Conservation (phyloP, 2,329 filamentous ascomycete genomes). For the Penicillium sp. region DNA sequence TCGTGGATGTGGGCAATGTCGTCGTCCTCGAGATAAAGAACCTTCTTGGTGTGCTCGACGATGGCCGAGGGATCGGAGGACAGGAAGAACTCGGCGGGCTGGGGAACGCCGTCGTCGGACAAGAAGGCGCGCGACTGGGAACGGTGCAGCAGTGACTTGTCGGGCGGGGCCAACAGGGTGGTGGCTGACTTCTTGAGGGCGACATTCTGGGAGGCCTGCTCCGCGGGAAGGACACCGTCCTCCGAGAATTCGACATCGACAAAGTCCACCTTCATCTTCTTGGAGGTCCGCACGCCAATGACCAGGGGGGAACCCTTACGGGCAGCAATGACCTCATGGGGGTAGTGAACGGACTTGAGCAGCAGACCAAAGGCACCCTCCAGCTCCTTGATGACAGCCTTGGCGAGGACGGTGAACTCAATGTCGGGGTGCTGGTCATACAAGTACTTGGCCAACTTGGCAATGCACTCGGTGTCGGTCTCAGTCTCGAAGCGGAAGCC, state of each 20-base stretch:
- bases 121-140: slow-evolving; percentile 98
- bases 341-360: slow-evolving; percentile 98
- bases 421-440: slow-evolving; percentile 92
- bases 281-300: slow-evolving; percentile 93
- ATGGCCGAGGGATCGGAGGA: slow-evolving; percentile 98
- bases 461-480: slow-evolving; percentile 98
- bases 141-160: slow-evolving; percentile 97
- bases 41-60: slow-evolving; percentile 99
- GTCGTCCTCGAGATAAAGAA: slow-evolving; percentile 98
- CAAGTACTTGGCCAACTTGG: slow-evolving; percentile 97
- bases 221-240: slow-evolving; percentile 83
- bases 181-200: slow-evolving; percentile 87
- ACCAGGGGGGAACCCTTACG: slow-evolving; percentile 98
- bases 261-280: slow-evolving; percentile 99
- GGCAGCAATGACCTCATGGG: slow-evolving; percentile 95
- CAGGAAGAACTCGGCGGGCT: slow-evolving; percentile 98
- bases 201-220: slow-evolving; percentile 93
- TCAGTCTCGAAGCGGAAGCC: slow-evolving; percentile 99
- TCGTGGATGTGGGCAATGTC: slow-evolving; percentile 99
- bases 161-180: slow-evolving; percentile 78
- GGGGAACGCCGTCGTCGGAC: slow-evolving; percentile 95
- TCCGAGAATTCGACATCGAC: slow-evolving; percentile 98
- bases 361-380: slow-evolving; percentile 96
- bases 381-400: slow-evolving; percentile 97
- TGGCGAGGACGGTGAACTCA: slow-evolving; percentile 93